Conservation (phyloP, 75 land plant genomes). For the Selaginella tamariscina region DNA sequence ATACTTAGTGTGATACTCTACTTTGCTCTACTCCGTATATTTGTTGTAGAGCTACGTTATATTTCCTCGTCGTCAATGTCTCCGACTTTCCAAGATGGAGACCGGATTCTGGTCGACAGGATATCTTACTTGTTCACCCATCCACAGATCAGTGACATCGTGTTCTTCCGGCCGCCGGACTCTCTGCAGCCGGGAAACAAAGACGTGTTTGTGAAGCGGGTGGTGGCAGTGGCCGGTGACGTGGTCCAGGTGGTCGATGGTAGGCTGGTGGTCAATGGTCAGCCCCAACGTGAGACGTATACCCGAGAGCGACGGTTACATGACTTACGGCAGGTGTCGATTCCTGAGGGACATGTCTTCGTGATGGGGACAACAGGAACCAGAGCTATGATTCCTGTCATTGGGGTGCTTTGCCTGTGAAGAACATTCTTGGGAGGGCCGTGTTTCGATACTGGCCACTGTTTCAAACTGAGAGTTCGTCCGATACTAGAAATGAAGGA, state of each 20-base stretch:
- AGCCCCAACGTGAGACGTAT: not conserved
- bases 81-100: not conserved
- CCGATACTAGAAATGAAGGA: not conserved
- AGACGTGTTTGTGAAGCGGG: not conserved
- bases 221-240: constrained; percentile 1
- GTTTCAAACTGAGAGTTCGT: not conserved
- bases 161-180: not conserved
- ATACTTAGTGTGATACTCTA: not conserved
- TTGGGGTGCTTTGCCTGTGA: constrained; percentile 11
- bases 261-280: not conserved
- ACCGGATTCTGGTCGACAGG: not conserved
- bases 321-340: not conserved
- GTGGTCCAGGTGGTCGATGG: constrained; percentile 1
- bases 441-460: constrained; percentile 4
- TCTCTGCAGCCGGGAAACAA: not conserved
- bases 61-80: not conserved
- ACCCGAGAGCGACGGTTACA: not conserved
- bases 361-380: constrained; percentile 12
- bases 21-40: not conserved
- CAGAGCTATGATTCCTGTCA: constrained; percentile 5
- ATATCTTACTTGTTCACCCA: not conserved
- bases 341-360: constrained; percentile 4
- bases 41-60: not conserved
- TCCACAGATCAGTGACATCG: not conserved
- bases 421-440: constrained; percentile 4